phyloP scores from a whole-genome alignment of 495 filamentous ascomycete species.

The Oleoguttula mirabilis region DNA sequence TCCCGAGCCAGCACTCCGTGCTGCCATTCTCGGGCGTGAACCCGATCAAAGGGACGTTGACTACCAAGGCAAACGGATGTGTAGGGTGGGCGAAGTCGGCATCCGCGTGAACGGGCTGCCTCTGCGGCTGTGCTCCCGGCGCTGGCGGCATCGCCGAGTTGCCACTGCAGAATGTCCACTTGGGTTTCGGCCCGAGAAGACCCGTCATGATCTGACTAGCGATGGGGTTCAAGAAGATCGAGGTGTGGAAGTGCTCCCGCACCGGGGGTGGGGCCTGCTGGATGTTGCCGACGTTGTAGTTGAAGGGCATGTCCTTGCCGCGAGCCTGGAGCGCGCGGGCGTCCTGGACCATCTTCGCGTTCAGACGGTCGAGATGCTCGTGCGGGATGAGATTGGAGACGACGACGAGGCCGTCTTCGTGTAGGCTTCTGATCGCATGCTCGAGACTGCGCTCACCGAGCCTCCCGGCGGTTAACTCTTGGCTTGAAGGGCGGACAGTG shows the following conservation, averaged over 20 bases:
- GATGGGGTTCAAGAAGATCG: slow-evolving; percentile 32
- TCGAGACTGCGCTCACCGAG: no score
- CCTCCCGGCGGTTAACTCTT: no score
- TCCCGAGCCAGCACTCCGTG: slow-evolving; percentile 51
- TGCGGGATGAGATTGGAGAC: slow-evolving; percentile 13
- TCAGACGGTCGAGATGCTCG: slow-evolving; percentile 8
- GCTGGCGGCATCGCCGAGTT: slow-evolving; percentile 29
- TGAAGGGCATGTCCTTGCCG: slow-evolving; percentile 13
- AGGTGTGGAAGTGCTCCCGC: slow-evolving; percentile 1
- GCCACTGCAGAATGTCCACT: slow-evolving; percentile 26
- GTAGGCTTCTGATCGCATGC: slow-evolving; percentile 10
- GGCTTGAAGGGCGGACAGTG: no score
- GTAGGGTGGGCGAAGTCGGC: slow-evolving; percentile 43
- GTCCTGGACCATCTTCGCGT: slow-evolving; percentile 5
- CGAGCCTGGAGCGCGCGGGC: slow-evolving; percentile 9
- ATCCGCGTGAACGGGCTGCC: slow-evolving; percentile 40
- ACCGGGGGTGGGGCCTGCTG: slow-evolving; percentile 8
- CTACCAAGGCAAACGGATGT: slow-evolving; percentile 42
- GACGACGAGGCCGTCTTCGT: slow-evolving; percentile 13
- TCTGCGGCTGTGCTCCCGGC: slow-evolving; percentile 4
- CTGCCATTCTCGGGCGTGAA: slow-evolving; percentile 44
- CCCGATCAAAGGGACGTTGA: slow-evolving; percentile 42
- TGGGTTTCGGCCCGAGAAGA: slow-evolving; percentile 15
- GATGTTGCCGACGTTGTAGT: slow-evolving; percentile 14
- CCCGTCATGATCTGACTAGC: slow-evolving; percentile 18